Percentiles rank a stretch among this genome's conserved stretches.
Conservation (phyloP, 2,329 filamentous ascomycete genomes). For the Arthrobotrys megalospora region DNA sequence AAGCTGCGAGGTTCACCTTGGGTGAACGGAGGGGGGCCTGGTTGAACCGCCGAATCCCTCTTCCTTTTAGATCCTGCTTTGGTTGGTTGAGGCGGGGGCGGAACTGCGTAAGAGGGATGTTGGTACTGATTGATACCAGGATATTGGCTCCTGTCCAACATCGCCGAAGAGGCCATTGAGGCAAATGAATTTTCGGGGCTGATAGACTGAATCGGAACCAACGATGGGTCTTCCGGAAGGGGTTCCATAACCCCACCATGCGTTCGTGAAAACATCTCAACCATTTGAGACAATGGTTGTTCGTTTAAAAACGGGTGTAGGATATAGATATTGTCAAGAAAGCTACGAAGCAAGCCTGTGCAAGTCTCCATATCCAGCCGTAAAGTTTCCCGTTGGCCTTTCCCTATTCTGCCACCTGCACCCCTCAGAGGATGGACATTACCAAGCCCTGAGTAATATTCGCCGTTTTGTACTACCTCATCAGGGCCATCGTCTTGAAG, state of each 20-base stretch:
- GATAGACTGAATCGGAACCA: slow-evolving; percentile 50
- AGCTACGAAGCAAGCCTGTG: slow-evolving; percentile 71
- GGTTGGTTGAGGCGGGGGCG: slow-evolving; percentile 58
- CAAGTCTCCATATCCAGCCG: slow-evolving; percentile 72
- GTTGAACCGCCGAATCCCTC: slow-evolving; percentile 69
- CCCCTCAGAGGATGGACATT: slow-evolving; percentile 40
- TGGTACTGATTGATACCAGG: slow-evolving; percentile 67
- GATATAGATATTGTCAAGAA: slow-evolving; percentile 75
- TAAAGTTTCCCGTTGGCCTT: slow-evolving; percentile 68
- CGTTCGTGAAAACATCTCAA: slow-evolving; percentile 71
- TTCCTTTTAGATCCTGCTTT: slow-evolving; percentile 72
- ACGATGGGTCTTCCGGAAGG: slow-evolving; percentile 51
- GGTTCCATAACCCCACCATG: slow-evolving; percentile 67
- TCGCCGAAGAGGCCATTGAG: slow-evolving; percentile 46
- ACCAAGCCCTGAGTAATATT: slow-evolving; percentile 68
- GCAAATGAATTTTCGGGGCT: slow-evolving; percentile 60
- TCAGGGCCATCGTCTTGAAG: slow-evolving; percentile 66
- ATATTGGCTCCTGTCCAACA: slow-evolving; percentile 65
- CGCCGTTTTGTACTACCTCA: slow-evolving; percentile 67
- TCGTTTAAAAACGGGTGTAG: slow-evolving; percentile 77
- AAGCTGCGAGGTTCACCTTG: slow-evolving; percentile 62
- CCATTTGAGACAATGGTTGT: slow-evolving; percentile 71
- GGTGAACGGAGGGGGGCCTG: slow-evolving; percentile 66
- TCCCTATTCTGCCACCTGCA: slow-evolving; percentile 60
- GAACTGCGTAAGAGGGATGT: slow-evolving; percentile 62